phyloP scores from a whole-genome alignment of 2,329 filamentous ascomycete genomes.

The Colletotrichum sp. region DNA sequence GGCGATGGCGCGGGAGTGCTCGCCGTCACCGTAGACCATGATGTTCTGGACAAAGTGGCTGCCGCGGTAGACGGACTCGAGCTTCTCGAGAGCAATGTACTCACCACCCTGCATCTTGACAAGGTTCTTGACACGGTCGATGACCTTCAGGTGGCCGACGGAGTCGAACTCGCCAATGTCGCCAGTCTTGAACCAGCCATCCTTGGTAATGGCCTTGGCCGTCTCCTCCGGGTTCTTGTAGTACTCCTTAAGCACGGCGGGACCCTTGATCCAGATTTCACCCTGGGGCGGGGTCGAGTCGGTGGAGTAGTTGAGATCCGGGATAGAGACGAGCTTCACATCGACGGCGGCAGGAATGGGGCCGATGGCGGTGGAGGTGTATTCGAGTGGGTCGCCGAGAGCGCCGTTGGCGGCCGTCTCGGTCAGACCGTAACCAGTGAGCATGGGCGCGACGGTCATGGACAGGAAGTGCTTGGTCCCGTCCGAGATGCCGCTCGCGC shows the following conservation, averaged over 20 bases:
- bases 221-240: conserved; percentile 89
- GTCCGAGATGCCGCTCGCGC: conserved; percentile 87
- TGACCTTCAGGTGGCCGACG: conserved; percentile 81
- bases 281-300: conserved; percentile 82
- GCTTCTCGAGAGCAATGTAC: conserved; percentile 96
- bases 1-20: conserved; percentile 80
- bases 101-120: conserved; percentile 96
- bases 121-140: conserved; percentile 98
- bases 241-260: conserved; percentile 77
- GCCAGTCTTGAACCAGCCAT: conserved; percentile 97
- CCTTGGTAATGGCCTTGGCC: conserved; percentile 74
- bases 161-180: conserved; percentile 91
- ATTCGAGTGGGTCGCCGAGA: conserved; percentile 84
- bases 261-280: conserved; percentile 88
- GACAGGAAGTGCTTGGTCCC: conserved; percentile 92
- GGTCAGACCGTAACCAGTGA: conserved; percentile 91
- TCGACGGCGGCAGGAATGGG: conserved; percentile 80
- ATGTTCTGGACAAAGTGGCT: conserved; percentile 82
- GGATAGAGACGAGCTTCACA: conserved; percentile 89
- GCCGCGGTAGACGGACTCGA: conserved; percentile 89
- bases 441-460: conserved; percentile 91
- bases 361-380: conserved; percentile 78
- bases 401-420: conserved; percentile 88
- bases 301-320: conserved; percentile 84
- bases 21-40: conserved; percentile 81